phyloP scores from a whole-genome alignment of 73 alveolate genomes.

The Effrenium voratum region DNA sequence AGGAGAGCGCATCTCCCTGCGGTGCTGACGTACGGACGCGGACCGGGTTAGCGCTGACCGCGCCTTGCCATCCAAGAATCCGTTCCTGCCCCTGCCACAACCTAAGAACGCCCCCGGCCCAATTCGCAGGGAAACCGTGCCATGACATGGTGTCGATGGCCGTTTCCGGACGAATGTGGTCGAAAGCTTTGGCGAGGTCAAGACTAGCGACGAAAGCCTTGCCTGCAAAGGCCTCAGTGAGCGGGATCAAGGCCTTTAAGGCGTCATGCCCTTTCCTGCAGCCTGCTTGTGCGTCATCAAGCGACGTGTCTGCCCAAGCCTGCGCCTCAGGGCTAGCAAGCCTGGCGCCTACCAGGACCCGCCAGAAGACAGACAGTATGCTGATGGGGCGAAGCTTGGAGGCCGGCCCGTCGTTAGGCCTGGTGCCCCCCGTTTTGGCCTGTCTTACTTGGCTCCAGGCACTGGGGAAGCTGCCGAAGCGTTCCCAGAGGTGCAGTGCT shows the following conservation, averaged over 20 bases:
- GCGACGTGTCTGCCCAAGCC: background rate
- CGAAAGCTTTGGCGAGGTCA: slow-evolving; percentile 21
- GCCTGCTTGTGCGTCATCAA: background rate
- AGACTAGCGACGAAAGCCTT: background rate
- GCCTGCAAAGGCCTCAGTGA: background rate
- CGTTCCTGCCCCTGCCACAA: background rate
- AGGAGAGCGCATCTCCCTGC: slow-evolving; percentile 38
- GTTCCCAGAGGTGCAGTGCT: background rate
- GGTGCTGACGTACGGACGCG: background rate
- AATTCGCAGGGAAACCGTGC: background rate
- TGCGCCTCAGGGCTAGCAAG: no score
- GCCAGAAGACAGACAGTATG: background rate
- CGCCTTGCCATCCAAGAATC: background rate
- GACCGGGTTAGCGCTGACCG: background rate
- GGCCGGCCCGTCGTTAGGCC: background rate
- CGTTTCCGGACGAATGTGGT: background rate
- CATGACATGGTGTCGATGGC: slow-evolving; percentile 18
- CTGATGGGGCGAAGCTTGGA: slow-evolving; percentile 10
- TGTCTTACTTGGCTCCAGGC: background rate
- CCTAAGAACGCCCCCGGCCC: background rate
- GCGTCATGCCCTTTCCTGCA: background rate
- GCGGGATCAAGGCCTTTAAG: background rate
- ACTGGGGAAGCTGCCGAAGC: background rate
- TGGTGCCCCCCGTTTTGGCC: background rate
- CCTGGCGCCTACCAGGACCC: no score